Evolutionary conservation across 1,284 basidiomycete species (phyloP).

Genomic region (Pulchroboletus neoregius): DNA sequence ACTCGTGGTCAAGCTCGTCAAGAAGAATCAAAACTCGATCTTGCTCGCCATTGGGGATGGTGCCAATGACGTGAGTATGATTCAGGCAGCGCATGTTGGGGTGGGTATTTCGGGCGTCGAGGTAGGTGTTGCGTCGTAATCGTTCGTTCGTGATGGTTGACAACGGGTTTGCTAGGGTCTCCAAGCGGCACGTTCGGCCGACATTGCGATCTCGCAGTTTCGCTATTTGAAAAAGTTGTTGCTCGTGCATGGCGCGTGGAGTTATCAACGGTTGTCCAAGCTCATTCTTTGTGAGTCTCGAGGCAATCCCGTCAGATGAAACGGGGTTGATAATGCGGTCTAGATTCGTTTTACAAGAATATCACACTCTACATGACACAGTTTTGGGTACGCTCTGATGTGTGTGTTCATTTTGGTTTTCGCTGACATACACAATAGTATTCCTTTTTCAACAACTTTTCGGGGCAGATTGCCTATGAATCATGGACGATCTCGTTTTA

Average conservation of each 20-base stretch:
- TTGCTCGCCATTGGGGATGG: constrained; percentile 96
- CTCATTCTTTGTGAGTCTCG: constrained; percentile 79
- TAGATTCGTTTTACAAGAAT: constrained; percentile 96
- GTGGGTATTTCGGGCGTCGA: constrained; percentile 98
- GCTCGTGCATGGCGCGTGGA: constrained; percentile 98
- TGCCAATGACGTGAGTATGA: constrained; percentile 97
- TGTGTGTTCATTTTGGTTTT: no score
- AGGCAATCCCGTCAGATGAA: no score
- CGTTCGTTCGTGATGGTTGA: not conserved
- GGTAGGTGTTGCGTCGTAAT: constrained; percentile 39
- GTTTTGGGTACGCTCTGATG: constrained; percentile 94
- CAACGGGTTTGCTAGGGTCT: constrained; percentile 58
- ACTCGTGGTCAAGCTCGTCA: constrained; percentile 96
- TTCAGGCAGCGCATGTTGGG: constrained; percentile 95
- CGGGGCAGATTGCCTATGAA: constrained; percentile 97
- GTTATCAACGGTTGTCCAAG: constrained; percentile 92
- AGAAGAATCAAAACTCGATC: constrained; percentile 91
- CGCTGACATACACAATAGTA: constrained; percentile 50
- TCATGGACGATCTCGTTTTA: constrained; percentile 97
- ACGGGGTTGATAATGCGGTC: not conserved
- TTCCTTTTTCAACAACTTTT: constrained; percentile 98
- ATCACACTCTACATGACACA: constrained; percentile 97
- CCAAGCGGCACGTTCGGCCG: constrained; percentile 95
- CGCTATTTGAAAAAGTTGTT: constrained; percentile 94
- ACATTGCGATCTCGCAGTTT: constrained; percentile 98